A percentile compares a stretch with the other conserved stretches of the same genome.
These are phyloP conservation scores for Sparassis latifolia DNA, from an alignment of 1,284 basidiomycete genomes.

Conservation along the genomic window DNA sequence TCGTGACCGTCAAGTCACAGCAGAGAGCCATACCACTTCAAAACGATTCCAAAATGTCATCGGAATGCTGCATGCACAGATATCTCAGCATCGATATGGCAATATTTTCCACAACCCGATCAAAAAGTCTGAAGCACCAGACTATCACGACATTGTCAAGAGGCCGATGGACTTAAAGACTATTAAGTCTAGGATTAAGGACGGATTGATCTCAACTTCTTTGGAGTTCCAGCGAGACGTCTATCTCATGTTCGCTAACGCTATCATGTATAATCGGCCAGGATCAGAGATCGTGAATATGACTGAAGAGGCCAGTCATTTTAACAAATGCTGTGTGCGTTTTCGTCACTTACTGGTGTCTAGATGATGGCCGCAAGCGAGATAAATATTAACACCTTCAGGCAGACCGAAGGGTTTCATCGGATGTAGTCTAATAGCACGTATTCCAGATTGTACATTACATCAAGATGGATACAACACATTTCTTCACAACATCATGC, in stretches of 20 bases:
- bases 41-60: slow-evolving; percentile 81
- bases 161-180: slow-evolving; percentile 91
- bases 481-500: not conserved
- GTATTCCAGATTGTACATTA: slow-evolving; percentile 1
- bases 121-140: slow-evolving; percentile 79
- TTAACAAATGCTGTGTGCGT: not conserved
- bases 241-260: slow-evolving; percentile 91
- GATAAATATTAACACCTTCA: slow-evolving; percentile 66
- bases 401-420: slow-evolving; percentile 66
- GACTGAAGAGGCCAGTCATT: slow-evolving; percentile 73
- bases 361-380: slow-evolving; percentile 88
- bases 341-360: not conserved
- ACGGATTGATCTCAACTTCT: slow-evolving; percentile 74
- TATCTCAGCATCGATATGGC: slow-evolving; percentile 79
- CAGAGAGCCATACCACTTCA: slow-evolving; percentile 38
- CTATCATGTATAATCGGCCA: slow-evolving; percentile 90
- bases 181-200: slow-evolving; percentile 76
- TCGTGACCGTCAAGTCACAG: slow-evolving; percentile 18
- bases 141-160: slow-evolving; percentile 87
- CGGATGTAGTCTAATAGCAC: slow-evolving; percentile 14
- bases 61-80: slow-evolving; percentile 72
- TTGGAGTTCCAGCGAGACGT: slow-evolving; percentile 87
- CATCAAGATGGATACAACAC: slow-evolving; percentile 6
- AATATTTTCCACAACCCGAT: slow-evolving; percentile 91
- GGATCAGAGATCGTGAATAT: slow-evolving; percentile 79